A percentile compares a stretch with the other conserved stretches of the same genome.
These are phyloP conservation scores for Zoysia japonica DNA, from an alignment of 176 grass and related monocot species.

Conservation along the genomic window DNA sequence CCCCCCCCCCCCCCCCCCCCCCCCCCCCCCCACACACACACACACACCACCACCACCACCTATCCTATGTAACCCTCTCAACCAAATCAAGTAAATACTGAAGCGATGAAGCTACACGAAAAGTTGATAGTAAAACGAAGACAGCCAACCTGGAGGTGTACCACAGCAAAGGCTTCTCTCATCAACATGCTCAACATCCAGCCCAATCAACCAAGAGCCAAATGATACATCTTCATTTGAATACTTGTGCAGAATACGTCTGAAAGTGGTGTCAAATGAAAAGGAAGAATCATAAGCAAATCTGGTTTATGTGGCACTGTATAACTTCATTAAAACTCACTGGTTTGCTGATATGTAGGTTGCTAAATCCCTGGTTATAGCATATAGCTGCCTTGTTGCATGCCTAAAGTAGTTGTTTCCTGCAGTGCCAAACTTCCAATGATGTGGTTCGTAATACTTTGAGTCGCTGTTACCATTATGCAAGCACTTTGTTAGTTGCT, in stretches of 20 bases:
- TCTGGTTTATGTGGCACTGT: slow-evolving; percentile 5
- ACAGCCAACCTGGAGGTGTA: slow-evolving; percentile 65
- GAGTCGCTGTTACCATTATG: slow-evolving; percentile 51
- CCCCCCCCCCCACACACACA: too few relatives aligned
- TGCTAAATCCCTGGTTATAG: slow-evolving; percentile 73
- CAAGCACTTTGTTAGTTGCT: slow-evolving; percentile 14
- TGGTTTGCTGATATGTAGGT: slow-evolving; percentile 69
- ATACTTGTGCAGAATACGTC: slow-evolving; percentile 87
- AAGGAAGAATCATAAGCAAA: background rate
- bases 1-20: too few relatives aligned
- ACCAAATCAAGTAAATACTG: slow-evolving; percentile 3
- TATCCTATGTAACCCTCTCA: background rate
- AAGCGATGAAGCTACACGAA: background rate
- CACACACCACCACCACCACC: too few relatives aligned
- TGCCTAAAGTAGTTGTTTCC: slow-evolving; percentile 87
- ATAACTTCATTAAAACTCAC: slow-evolving; percentile 43
- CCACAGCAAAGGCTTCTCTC: slow-evolving; percentile 86
- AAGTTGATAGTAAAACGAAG: slow-evolving; percentile 15
- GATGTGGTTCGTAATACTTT: slow-evolving; percentile 72
- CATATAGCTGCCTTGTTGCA: slow-evolving; percentile 75
- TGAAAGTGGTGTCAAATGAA: slow-evolving; percentile 30
- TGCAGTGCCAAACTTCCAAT: slow-evolving; percentile 77
- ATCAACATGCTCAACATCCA: slow-evolving; percentile 86
- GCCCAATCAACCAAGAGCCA: slow-evolving; percentile 84
- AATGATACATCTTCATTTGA: slow-evolving; percentile 87